These are phyloP conservation scores for Pichia ethanolica DNA, from an alignment of 805 yeast genomes.

Conservation along the genomic window DNA sequence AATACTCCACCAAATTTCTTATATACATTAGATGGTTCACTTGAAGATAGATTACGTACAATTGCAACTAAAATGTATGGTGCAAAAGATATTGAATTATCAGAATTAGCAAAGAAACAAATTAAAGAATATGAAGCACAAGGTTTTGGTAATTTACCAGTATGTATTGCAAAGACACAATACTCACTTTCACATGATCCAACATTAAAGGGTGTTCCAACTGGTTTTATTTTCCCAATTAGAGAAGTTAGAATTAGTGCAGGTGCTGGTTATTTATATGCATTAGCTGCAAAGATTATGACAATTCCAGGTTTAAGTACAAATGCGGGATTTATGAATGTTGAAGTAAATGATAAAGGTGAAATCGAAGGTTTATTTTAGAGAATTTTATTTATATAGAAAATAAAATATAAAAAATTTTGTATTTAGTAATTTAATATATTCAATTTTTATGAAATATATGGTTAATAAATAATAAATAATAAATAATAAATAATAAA, in stretches of 20 bases:
- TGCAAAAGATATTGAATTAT: conserved; percentile 62
- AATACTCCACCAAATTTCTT: conserved; percentile 36
- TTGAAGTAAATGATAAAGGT: conserved; percentile 72
- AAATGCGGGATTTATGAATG: conserved; percentile 80
- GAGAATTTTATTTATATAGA: background rate
- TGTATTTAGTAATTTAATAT: background rate
- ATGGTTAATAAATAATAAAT: background rate
- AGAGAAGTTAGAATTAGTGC: conserved; percentile 79
- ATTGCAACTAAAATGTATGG: conserved; percentile 77
- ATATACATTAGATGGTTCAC: conserved; percentile 49
- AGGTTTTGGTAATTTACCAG: conserved; percentile 72
- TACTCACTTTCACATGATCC: conserved; percentile 82
- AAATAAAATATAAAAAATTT: background rate
- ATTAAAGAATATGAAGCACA: conserved; percentile 60
- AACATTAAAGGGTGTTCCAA: conserved; percentile 74
- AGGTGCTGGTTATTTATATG: conserved; percentile 82
- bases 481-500: background rate
- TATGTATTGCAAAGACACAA: conserved; percentile 82
- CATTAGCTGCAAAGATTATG: conserved; percentile 79
- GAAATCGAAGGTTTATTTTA: conserved; percentile 76
- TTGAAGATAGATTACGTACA: conserved; percentile 58
- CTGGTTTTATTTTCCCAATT: conserved; percentile 71
- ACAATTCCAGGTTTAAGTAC: conserved; percentile 85
- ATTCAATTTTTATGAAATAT: background rate
- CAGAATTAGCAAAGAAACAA: conserved; percentile 62